Evolutionary conservation across 1,139 yeast genomes (phyloP), one percentile per base, ranked within the genome.

Genomic region (Pichia sp.): DNA sequence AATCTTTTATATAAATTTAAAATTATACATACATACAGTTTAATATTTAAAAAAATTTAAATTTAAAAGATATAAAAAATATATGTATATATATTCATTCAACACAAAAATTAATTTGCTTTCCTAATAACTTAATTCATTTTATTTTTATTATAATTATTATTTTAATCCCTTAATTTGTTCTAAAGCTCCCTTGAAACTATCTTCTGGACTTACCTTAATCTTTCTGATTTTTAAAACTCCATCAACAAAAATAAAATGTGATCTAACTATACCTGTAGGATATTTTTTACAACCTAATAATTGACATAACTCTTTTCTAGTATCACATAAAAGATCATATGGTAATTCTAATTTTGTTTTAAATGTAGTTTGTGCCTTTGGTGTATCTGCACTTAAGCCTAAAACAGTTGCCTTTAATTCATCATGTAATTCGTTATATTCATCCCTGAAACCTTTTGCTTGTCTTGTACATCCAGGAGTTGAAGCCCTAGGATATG

Each of bases 401-500:
- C 94, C 94, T 52, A 73, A 74, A 1, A 84, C 76, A 0, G 74
- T 67, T 22, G 82, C 78, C 42, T 74, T 69, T 25, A 69, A 64
- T 37, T 69, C 64, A 12, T 42, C 35, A 8, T n/a, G n/a, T 55
- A 87, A 75, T 39, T 74, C 73, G 11, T 73, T 70, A 60, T 68
- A 80, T 55, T 77, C 77, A 55, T 77, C 81, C 57, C 92, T 80
- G 64, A 85, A 92, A 0, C 96, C 97, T 63, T 86, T 76, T 2
- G 89, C 97, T 67, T 92, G 98, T 58, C 89, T 76, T 1, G 94
- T 89, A 65, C 97, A 90, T 2, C 97, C 97, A 1, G 97, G 96
- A 0, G 98, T 92, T 31, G 84, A 80, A 0, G 97, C 98, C 59
- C 76, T 84, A 44, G 98, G 97, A 60, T 89, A 92, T 16, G 96